Conservation (phyloP, 2,329 filamentous ascomycete genomes). For the Plenodomus biglobosus region DNA sequence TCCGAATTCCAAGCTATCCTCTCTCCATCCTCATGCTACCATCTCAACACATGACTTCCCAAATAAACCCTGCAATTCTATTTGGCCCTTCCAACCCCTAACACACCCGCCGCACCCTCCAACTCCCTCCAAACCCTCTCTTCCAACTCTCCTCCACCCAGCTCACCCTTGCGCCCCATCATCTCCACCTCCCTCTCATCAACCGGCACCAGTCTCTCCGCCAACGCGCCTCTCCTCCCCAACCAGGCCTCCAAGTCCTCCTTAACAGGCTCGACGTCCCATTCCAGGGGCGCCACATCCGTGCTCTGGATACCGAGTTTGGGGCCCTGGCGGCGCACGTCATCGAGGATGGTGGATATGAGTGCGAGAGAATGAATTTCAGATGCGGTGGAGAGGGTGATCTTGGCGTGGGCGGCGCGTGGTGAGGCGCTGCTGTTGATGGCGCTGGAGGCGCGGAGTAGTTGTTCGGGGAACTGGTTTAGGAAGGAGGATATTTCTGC, state of each 20-base stretch:
- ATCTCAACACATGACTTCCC: constrained; percentile 1
- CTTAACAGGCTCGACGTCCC: constrained; percentile 70
- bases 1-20: too few relatives aligned
- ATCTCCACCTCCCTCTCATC: constrained; percentile 71
- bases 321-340: constrained; percentile 57
- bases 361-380: constrained; percentile 80
- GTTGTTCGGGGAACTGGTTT: constrained; percentile 81
- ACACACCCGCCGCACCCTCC: constrained; percentile 18
- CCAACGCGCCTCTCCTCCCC: constrained; percentile 66
- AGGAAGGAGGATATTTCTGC: constrained; percentile 84
- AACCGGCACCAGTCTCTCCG: constrained; percentile 71
- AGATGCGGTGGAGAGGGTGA: constrained; percentile 72
- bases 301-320: constrained; percentile 53
- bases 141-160: constrained; percentile 63
- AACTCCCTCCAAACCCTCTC: constrained; percentile 65
- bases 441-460: constrained; percentile 69
- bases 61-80: not conserved
- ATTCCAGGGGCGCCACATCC: constrained; percentile 72
- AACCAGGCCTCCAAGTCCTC: constrained; percentile 87
- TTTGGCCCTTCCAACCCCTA: not conserved
- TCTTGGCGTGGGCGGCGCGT: constrained; percentile 48
- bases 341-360: constrained; percentile 70
- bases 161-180: constrained; percentile 36
- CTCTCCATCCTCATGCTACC: too few relatives aligned
- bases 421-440: constrained; percentile 59